These are phyloP conservation scores for Microcyclospora pomicola DNA, from an alignment of 2,329 filamentous ascomycete species.

Conservation along the genomic window DNA sequence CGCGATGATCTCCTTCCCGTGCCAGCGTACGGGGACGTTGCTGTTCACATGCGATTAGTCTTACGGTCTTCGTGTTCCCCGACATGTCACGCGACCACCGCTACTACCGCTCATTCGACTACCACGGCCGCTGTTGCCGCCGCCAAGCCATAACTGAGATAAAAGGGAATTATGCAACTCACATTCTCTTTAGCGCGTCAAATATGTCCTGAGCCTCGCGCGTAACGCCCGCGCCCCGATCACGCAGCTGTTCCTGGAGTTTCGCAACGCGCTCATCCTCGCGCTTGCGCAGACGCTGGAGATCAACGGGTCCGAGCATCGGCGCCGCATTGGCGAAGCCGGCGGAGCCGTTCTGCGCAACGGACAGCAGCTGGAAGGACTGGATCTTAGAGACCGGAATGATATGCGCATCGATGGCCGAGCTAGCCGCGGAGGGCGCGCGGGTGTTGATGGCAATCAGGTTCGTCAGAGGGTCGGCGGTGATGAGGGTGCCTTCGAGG, in stretches of 20 bases:
- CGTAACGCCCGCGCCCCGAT: constrained; percentile 46
- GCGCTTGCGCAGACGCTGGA: constrained; percentile 39
- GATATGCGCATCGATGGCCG: constrained; percentile 44
- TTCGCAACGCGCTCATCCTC: constrained; percentile 43
- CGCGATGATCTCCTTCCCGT: constrained; percentile 44
- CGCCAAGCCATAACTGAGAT: not conserved
- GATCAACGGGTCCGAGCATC: constrained; percentile 39
- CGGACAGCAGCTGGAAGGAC: constrained; percentile 40
- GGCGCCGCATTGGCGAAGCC: constrained; percentile 32
- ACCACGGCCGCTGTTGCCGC: not conserved
- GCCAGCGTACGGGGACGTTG: constrained; percentile 41
- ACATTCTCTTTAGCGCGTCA: constrained; percentile 46
- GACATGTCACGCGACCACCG: too few relatives aligned
- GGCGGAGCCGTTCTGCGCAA: constrained; percentile 24
- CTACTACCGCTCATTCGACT: not conserved
- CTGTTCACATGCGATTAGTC: constrained; percentile 5
- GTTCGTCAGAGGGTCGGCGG: constrained; percentile 46
- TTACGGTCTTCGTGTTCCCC: too few relatives aligned
- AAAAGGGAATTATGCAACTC: constrained; percentile 9
- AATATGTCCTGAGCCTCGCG: constrained; percentile 50
- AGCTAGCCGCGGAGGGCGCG: constrained; percentile 27
- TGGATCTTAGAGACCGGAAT: constrained; percentile 47
- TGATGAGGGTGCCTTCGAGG: constrained; percentile 49
- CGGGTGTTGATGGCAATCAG: constrained; percentile 47
- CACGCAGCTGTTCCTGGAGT: constrained; percentile 43